Evolutionary conservation across 2,329 filamentous ascomycete genomes (phyloP).

Genomic region (Cladosporium sp.): DNA sequence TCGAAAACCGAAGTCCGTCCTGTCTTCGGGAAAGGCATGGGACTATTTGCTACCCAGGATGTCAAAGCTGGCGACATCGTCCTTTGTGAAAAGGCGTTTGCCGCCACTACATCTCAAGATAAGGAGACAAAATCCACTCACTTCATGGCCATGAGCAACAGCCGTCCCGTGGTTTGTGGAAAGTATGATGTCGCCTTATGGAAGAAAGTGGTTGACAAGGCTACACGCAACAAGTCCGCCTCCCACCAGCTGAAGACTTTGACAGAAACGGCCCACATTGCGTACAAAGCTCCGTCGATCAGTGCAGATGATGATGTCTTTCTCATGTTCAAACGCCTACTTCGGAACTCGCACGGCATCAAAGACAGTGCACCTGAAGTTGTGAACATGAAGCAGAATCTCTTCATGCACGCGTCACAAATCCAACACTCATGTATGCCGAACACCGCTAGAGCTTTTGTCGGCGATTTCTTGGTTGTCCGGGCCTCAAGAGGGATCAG

Average conservation of each 20-base stretch:
- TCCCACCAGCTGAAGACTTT: not conserved
- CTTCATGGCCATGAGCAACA: not conserved
- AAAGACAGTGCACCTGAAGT: not conserved
- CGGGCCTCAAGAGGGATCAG: slow-evolving; percentile 50
- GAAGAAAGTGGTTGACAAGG: not conserved
- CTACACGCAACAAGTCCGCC: not conserved
- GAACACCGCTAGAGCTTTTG: slow-evolving; percentile 53
- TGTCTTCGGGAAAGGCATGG: not conserved
- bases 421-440: slow-evolving; percentile 57
- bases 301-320: slow-evolving; percentile 25
- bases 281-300: not conserved
- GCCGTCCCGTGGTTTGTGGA: not conserved
- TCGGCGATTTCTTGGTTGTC: slow-evolving; percentile 58
- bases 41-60: slow-evolving; percentile 14
- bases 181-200: not conserved
- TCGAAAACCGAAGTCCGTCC: not conserved
- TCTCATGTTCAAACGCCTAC: slow-evolving; percentile 25
- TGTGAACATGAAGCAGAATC: slow-evolving; percentile 35
- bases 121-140: not conserved
- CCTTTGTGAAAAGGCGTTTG: slow-evolving; percentile 31
- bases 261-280: not conserved
- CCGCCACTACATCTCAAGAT: slow-evolving; percentile 15
- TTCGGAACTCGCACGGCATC: not conserved
- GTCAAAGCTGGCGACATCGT: slow-evolving; percentile 21
- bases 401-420: slow-evolving; percentile 53